These are phyloP conservation scores for Podospora pseudopauciseta DNA, from an alignment of 495 filamentous ascomycete genomes.

Conservation along the genomic window DNA sequence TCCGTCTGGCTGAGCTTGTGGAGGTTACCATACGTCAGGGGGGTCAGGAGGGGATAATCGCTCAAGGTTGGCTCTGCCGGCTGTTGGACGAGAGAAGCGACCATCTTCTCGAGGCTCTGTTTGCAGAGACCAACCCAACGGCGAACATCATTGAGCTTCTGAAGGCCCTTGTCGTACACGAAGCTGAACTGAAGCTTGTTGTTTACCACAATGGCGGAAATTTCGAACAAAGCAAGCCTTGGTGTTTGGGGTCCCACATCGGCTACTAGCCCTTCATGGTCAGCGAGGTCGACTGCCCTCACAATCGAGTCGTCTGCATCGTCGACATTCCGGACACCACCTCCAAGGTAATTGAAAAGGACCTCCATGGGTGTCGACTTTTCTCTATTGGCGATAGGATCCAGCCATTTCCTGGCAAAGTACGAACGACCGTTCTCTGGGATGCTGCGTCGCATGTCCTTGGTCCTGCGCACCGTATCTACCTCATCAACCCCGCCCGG, in stretches of 20 bases:
- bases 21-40: slow-evolving; percentile 21
- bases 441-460: slow-evolving; percentile 27
- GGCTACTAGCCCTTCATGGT: slow-evolving; percentile 33
- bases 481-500: slow-evolving; percentile 13
- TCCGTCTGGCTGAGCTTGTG: slow-evolving; percentile 10
- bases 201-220: slow-evolving; percentile 26
- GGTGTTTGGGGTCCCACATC: slow-evolving; percentile 44
- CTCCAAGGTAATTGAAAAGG: slow-evolving; percentile 53
- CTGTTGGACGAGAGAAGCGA: slow-evolving; percentile 5
- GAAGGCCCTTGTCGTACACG: slow-evolving; percentile 36
- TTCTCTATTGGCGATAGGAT: slow-evolving; percentile 25
- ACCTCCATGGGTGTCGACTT: slow-evolving; percentile 49
- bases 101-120: slow-evolving; percentile 16
- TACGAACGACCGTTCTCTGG: slow-evolving; percentile 25
- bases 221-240: slow-evolving; percentile 57
- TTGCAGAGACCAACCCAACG: slow-evolving; percentile 20
- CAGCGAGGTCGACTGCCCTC: slow-evolving; percentile 18
- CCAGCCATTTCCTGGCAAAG: slow-evolving; percentile 39
- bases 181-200: slow-evolving; percentile 32
- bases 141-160: slow-evolving; percentile 16
- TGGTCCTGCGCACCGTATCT: slow-evolving; percentile 21
- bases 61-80: slow-evolving; percentile 21
- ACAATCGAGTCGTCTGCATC: slow-evolving; percentile 47
- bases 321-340: slow-evolving; percentile 54
- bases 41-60: slow-evolving; percentile 21